Conservation (phyloP, 2,329 filamentous ascomycete genomes). For the Penicillium rolfsii region DNA sequence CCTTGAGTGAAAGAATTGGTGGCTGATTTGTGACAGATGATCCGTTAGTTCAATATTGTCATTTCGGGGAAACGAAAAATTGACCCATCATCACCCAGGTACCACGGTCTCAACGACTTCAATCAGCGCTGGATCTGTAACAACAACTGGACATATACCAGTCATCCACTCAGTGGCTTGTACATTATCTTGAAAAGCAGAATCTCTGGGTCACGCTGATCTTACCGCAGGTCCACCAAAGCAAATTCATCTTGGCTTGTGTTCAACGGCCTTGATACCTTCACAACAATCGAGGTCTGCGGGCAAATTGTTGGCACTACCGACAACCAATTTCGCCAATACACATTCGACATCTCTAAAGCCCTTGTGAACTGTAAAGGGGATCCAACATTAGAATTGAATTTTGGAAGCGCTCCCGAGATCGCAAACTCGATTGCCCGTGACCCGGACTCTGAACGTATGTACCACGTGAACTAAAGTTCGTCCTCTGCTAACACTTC, state of each 20-base stretch:
- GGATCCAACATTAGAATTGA: slow-evolving; percentile 50
- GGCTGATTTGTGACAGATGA: slow-evolving; percentile 33
- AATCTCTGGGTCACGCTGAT: slow-evolving; percentile 1
- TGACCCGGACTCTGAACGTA: slow-evolving; percentile 53
- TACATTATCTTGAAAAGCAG: slow-evolving; percentile 29
- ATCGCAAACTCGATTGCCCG: slow-evolving; percentile 58
- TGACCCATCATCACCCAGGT: slow-evolving; percentile 31
- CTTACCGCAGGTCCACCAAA: slow-evolving; percentile 33
- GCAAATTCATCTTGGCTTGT: slow-evolving; percentile 56
- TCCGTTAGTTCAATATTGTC: slow-evolving; percentile 32
- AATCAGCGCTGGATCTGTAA: slow-evolving; percentile 62
- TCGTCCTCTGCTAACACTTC: slow-evolving; percentile 12
- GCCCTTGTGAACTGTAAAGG: slow-evolving; percentile 49
- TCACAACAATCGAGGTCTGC: slow-evolving; percentile 60
- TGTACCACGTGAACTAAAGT: slow-evolving; percentile 6
- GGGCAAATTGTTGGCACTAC: slow-evolving; percentile 58
- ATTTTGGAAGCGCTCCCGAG: slow-evolving; percentile 61
- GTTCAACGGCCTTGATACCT: slow-evolving; percentile 67
- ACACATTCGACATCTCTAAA: slow-evolving; percentile 60
- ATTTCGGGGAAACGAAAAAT: not conserved
- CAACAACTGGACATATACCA: slow-evolving; percentile 65
- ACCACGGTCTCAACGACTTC: slow-evolving; percentile 63
- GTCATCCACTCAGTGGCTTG: slow-evolving; percentile 50
- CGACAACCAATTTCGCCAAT: slow-evolving; percentile 66
- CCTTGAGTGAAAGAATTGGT: not conserved